A percentile compares a stretch with the other conserved stretches of the same genome.
Conservation (phyloP, 2,329 filamentous ascomycete genomes). For the Whalleya microplaca region DNA sequence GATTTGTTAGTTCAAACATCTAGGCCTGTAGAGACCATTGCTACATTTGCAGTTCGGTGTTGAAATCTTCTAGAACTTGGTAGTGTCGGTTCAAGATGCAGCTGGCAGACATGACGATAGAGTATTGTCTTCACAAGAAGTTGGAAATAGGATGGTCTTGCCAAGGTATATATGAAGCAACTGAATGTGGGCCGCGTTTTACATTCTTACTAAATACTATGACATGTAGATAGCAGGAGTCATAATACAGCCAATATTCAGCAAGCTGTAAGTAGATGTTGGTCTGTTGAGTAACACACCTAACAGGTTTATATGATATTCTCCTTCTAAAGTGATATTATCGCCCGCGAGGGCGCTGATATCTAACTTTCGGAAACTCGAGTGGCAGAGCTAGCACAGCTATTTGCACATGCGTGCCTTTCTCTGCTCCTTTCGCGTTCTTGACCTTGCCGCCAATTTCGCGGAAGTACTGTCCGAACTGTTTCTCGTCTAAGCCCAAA, state of each 20-base stretch:
- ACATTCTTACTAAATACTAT: too few species aligned
- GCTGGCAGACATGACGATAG: too few species aligned
- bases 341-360: slow-evolving; percentile 31
- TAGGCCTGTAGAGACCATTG: too few species aligned
- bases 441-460: slow-evolving; percentile 76
- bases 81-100: too few species aligned
- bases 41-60: too few species aligned
- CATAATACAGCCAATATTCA: background rate
- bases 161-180: too few species aligned
- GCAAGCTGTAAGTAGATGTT: background rate
- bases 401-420: slow-evolving; percentile 58
- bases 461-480: slow-evolving; percentile 71
- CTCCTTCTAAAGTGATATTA: slow-evolving; percentile 12
- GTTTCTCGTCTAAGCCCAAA: slow-evolving; percentile 70
- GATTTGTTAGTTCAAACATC: too few species aligned
- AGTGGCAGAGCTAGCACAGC: slow-evolving; percentile 78
- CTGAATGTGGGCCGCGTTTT: too few species aligned
- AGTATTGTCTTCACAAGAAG: too few species aligned
- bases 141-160: too few species aligned
- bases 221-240: too few species aligned
- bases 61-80: too few species aligned
- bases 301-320: background rate
- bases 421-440: slow-evolving; percentile 63
- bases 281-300: background rate
- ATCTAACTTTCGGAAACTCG: slow-evolving; percentile 71